Percentiles rank a stretch among this genome's conserved stretches.
These are phyloP conservation scores for Lyophyllum shimeji DNA, from an alignment of 768 basidiomycete species.

Conservation along the genomic window DNA sequence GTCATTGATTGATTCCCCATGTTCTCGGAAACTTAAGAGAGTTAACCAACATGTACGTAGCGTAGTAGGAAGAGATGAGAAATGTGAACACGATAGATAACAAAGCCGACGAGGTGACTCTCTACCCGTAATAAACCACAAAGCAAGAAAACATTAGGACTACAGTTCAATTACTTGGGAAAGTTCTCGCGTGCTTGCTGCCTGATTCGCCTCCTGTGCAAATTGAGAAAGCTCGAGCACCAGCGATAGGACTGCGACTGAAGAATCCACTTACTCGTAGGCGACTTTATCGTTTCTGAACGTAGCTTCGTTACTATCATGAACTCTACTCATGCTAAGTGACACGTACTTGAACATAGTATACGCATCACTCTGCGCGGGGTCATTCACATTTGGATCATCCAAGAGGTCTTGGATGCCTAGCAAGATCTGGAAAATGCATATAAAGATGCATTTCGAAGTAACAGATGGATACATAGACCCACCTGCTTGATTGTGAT, in stretches of 20 bases:
- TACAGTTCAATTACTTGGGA: conserved; percentile 63
- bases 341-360: conserved; percentile 88
- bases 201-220: conserved; percentile 68
- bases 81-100: conserved; percentile 2
- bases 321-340: background rate
- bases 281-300: conserved; percentile 88
- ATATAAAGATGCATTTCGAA: background rate
- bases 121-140: background rate
- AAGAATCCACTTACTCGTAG: conserved; percentile 67
- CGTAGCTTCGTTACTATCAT: conserved; percentile 12
- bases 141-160: background rate
- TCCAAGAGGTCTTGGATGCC: conserved; percentile 96
- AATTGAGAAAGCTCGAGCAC: background rate
- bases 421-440: conserved; percentile 70
- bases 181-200: conserved; percentile 88
- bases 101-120: background rate
- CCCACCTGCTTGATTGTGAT: conserved; percentile 97
- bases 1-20: background rate
- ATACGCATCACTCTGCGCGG: conserved; percentile 97
- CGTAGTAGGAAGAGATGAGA: background rate
- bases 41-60: conserved; percentile 1
- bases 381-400: conserved; percentile 96
- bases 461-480: background rate
- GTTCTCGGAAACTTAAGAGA: background rate
- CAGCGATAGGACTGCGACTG: background rate